A percentile compares a stretch with the other conserved stretches of the same genome.
These are phyloP conservation scores for Beauveria sp. DNA, from an alignment of 2,329 filamentous ascomycete species.

Conservation along the genomic window DNA sequence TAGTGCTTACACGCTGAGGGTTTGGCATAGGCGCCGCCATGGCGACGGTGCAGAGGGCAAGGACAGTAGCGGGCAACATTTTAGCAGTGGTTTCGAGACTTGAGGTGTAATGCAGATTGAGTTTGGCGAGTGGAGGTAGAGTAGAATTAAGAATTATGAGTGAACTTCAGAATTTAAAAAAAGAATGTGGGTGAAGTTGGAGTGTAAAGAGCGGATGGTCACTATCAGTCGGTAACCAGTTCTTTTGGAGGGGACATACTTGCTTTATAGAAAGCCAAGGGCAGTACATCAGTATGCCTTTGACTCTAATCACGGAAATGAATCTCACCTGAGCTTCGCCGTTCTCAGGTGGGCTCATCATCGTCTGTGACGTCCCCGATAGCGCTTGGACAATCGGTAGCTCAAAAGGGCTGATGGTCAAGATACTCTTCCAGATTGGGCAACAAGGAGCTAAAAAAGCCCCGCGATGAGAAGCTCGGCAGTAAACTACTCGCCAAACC, in stretches of 20 bases:
- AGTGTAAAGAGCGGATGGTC: background rate
- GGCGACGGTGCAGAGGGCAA: background rate
- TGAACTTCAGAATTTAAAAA: background rate
- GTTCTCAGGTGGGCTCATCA: background rate
- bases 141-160: background rate
- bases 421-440: background rate
- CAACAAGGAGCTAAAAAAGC: background rate
- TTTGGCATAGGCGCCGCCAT: background rate
- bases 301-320: too few species aligned
- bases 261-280: background rate
- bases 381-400: background rate
- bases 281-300: too few species aligned
- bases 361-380: background rate
- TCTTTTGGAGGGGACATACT: background rate
- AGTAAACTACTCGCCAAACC: too few species aligned
- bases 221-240: background rate
- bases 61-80: background rate
- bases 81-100: too few species aligned
- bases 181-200: background rate
- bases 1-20: background rate
- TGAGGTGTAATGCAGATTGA: too few species aligned
- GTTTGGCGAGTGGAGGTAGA: too few species aligned
- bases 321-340: background rate
- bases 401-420: background rate
- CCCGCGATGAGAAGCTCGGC: too few species aligned